Evolutionary conservation across 2,329 filamentous ascomycete genomes (phyloP), one percentile per base, ranked within the genome.

Genomic region (Mariannaea elegans): DNA sequence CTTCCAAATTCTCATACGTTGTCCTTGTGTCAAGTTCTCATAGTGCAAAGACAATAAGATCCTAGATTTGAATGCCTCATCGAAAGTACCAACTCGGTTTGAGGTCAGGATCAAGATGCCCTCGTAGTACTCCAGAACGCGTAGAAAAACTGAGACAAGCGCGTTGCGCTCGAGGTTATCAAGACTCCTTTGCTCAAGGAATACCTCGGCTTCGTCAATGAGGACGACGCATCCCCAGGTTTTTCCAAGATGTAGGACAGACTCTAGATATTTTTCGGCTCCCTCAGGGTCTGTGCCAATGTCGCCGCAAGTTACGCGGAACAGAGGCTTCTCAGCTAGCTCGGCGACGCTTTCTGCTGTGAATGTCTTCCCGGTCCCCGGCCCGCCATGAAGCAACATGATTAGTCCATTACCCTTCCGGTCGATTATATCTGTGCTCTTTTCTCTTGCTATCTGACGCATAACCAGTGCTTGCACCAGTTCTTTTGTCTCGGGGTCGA

Each of bases 61-160:
- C 6, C 75, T 70, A 2, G 74, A 77, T 50, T 74, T 73, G 65
- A 77, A 76, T 9, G 73, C 74, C 48, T 74, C 73, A 54, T 78
- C 76, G 12, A 78, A 74, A 2, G 68, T 70, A 3, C 64, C 71
- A 1, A 77, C 72, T 2, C 75, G 71, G 47, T 77, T 78, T 12
- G 71, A 72, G 0, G 75, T 77, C 2, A 77, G 64, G 32, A 78
- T 72, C 1, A 78, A 54, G 18, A 78, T 77, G 7, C 76, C 73
- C 5, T 67, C 65, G 53, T 75, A 76, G 52, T 76, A 76, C 42
- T 76, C 75, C 3, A 78, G 64, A 0, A 73, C 68, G 7, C 76
- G 71, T 5, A 78, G 62, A 41, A 78, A 77, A 0, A 77, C 75
- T 24, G 38, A 64, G 1, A 71, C 64, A 3, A 70, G 55, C 2